Evolutionary conservation across 2,329 filamentous ascomycete species (phyloP).

Genomic region (Talaromyces sp.): DNA sequence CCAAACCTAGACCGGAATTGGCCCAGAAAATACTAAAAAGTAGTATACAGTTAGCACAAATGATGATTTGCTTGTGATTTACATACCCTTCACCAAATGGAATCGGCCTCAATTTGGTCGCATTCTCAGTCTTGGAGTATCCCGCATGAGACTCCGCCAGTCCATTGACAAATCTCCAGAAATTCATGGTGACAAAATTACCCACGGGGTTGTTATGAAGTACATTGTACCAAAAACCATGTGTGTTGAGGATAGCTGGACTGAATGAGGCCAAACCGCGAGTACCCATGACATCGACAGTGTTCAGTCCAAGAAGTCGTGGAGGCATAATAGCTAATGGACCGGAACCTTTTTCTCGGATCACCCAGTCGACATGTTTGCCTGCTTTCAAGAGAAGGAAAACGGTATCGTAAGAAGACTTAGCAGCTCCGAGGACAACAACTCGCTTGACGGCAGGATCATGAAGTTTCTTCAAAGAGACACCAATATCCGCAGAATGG

Average conservation of each 20-base stretch:
- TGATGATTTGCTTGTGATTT: not conserved
- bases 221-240: not conserved
- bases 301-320: not conserved
- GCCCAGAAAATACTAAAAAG: not conserved
- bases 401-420: slow-evolving; percentile 5
- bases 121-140: not conserved
- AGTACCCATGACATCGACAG: slow-evolving; percentile 9
- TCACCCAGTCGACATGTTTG: slow-evolving; percentile 1
- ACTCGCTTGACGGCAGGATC: not conserved
- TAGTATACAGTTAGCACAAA: not conserved
- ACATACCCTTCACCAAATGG: not conserved
- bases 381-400: slow-evolving; percentile 2
- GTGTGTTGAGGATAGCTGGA: slow-evolving; percentile 1
- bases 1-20: not conserved
- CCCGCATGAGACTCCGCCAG: not conserved
- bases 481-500: not conserved
- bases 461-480: not conserved
- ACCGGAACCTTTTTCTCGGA: not conserved
- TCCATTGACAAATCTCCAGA: not conserved
- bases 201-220: not conserved
- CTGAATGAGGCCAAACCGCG: slow-evolving; percentile 4
- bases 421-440: not conserved
- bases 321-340: slow-evolving; percentile 4
- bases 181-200: not conserved
- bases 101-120: not conserved